Base-by-base conservation (phyloP, 2,329 filamentous ascomycete genomes). In the Celoporthe dispersa region DNA sequence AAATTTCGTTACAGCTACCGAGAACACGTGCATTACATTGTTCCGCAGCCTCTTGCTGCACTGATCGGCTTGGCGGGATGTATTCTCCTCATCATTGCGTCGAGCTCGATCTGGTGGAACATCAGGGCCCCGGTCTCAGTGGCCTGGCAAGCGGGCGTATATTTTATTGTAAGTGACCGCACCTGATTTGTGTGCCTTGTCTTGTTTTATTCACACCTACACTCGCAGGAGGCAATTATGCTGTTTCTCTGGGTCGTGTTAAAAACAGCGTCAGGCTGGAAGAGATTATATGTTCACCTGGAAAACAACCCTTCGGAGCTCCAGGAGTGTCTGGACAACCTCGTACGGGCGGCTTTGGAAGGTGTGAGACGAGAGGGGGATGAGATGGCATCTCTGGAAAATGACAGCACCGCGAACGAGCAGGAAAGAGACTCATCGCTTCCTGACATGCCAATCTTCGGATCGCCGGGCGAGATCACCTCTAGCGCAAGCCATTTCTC, bases 41-140 rank as follows among this genome's bases (percentile, higher is more conserved):
- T 70, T 12, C 68, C 68, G 2, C 69, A 70, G 2, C 69, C 69
- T 19, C 51, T 68, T 16, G 69, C 69, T 44, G 69, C 69, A 5
- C 51, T 37, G 33, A 41, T 64, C 2, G 69, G 69, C 35, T 39
- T 70, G 12, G 16, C n/a, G 12, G 69, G 69, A 22, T 70, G 62
- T 12, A 1, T 70, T 4, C 66, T 70, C 3, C 53, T 70, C 39
- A 35, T 70, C 19, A 33, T 70, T 12, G 61, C 37, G 14, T 70
- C 69, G 0, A 68, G 66, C 35, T 70, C 69, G 1, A 62, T 70
- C 22, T 70, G 69, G 69, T 70, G 69, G 69, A 60, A 62, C 1
- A 60, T 62, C 22, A 44, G 22, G 12, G 41, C 51, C 1, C 25
- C 22, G 1, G 59, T 70, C 8, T 68, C 69, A 8, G 6, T 8